These are phyloP conservation scores for Monosporascus sp. DNA, from an alignment of 2,329 filamentous ascomycete species.

Conservation along the genomic window DNA sequence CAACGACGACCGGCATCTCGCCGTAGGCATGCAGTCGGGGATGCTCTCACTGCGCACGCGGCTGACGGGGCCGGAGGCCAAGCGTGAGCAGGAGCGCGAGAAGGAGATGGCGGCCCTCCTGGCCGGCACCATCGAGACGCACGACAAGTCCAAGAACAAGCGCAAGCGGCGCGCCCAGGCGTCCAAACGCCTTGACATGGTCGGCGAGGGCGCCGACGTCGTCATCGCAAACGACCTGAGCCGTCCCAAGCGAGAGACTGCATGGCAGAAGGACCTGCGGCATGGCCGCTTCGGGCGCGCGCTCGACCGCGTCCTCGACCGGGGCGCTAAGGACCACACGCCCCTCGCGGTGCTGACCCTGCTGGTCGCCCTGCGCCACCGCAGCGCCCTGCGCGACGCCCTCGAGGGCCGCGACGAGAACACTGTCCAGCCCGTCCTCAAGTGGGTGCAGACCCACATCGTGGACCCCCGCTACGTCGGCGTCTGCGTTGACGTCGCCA, in stretches of 20 bases:
- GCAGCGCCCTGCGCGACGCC: slow-evolving; percentile 75
- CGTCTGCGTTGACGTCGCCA: slow-evolving; percentile 76
- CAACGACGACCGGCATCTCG: slow-evolving; percentile 83
- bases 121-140: slow-evolving; percentile 70
- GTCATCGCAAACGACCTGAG: slow-evolving; percentile 69
- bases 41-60: slow-evolving; percentile 86
- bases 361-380: slow-evolving; percentile 79
- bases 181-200: slow-evolving; percentile 62
- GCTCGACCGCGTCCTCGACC: slow-evolving; percentile 70
- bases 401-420: slow-evolving; percentile 76
- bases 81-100: slow-evolving; percentile 67
- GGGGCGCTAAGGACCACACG: slow-evolving; percentile 45
- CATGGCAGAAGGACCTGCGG: slow-evolving; percentile 79
- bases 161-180: slow-evolving; percentile 53
- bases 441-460: slow-evolving; percentile 78
- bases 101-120: slow-evolving; percentile 82
- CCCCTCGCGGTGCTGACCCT: slow-evolving; percentile 66
- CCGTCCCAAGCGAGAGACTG: slow-evolving; percentile 44
- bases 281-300: slow-evolving; percentile 72
- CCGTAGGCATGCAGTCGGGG: slow-evolving; percentile 90
- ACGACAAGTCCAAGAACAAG: slow-evolving; percentile 67
- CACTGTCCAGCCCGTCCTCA: slow-evolving; percentile 73
- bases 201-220: slow-evolving; percentile 81
- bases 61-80: slow-evolving; percentile 76
- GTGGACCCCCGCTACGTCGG: slow-evolving; percentile 75